Percentiles rank a stretch among this genome's conserved stretches.
These are phyloP conservation scores for Kodamaea ohmeri DNA, from an alignment of 1,139 yeast genomes.

Conservation along the genomic window DNA sequence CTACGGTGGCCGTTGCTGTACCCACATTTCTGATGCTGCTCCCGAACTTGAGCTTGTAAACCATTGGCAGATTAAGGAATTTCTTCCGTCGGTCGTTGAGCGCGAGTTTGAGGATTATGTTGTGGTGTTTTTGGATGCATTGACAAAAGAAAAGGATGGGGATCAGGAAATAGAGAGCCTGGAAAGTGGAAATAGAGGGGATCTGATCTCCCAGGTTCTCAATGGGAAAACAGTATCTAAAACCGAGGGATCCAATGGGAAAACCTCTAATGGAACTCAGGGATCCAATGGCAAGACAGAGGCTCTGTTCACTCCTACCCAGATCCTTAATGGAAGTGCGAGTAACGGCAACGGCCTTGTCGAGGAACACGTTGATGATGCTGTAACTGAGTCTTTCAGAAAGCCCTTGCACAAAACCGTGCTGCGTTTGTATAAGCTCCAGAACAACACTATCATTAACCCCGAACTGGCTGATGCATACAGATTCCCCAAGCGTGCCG, in stretches of 20 bases:
- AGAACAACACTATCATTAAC: constrained; percentile 69
- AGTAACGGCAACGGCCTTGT: too few species aligned
- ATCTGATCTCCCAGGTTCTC: too few species aligned
- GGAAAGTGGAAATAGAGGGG: too few species aligned
- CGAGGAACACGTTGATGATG: constrained; percentile 34
- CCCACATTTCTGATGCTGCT: constrained; percentile 54
- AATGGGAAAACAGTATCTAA: too few species aligned
- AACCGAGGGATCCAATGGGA: too few species aligned
- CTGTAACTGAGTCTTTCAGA: constrained; percentile 53
- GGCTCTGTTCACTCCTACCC: too few species aligned
- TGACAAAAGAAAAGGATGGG: constrained; percentile 56
- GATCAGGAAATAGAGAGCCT: too few species aligned
- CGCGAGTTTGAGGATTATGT: constrained; percentile 89
- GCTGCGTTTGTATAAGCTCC: constrained; percentile 61
- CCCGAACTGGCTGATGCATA: constrained; percentile 65
- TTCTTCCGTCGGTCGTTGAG: constrained; percentile 71
- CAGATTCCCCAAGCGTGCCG: constrained; percentile 69
- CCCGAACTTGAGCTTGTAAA: constrained; percentile 59
- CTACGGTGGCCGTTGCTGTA: constrained; percentile 79
- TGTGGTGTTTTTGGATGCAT: constrained; percentile 67
- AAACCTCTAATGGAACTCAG: too few species aligned
- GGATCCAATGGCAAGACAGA: too few species aligned
- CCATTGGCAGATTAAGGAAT: constrained; percentile 78
- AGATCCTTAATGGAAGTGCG: too few species aligned
- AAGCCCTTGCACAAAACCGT: constrained; percentile 66